phyloP scores from a whole-genome alignment of 2,329 filamentous ascomycete species.

The Cercospora sojina region DNA sequence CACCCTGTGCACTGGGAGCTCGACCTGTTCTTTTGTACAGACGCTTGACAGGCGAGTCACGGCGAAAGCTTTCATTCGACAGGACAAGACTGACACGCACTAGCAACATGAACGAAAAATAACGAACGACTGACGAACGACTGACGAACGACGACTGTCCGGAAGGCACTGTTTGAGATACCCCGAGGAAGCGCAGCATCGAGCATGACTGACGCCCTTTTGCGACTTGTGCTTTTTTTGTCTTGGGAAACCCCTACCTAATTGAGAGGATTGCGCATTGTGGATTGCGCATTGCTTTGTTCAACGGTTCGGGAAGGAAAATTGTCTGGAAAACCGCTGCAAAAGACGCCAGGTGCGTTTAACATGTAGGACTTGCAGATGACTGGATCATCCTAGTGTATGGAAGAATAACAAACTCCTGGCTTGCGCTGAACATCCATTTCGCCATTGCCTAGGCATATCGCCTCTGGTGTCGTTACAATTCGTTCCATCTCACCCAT shows the following conservation, averaged over 20 bases:
- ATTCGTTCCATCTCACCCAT: not conserved
- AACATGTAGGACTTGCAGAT: slow-evolving; percentile 9
- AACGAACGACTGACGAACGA: slow-evolving; percentile 2
- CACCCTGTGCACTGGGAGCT: not conserved
- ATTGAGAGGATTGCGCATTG: not conserved
- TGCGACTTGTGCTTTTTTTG: slow-evolving; percentile 5
- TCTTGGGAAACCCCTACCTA: not conserved
- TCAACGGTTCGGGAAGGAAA: not conserved
- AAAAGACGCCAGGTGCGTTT: not conserved
- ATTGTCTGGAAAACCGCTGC: slow-evolving; percentile 9
- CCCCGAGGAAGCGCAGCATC: slow-evolving; percentile 7
- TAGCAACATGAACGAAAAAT: not conserved
- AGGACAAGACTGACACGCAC: not conserved
- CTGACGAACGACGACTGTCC: slow-evolving; percentile 12
- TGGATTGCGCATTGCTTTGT: not conserved
- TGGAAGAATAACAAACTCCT: not conserved
- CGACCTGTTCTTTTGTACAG: not conserved
- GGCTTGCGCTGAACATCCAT: not conserved
- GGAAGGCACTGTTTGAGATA: slow-evolving; percentile 14
- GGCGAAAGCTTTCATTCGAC: not conserved
- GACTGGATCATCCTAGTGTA: slow-evolving; percentile 4
- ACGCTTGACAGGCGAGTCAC: not conserved
- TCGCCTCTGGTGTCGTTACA: not conserved
- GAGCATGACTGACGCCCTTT: slow-evolving; percentile 1
- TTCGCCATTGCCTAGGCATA: not conserved